Percentiles rank a stretch among this genome's conserved stretches.
Evolutionary conservation across 192 early-diverging fungal genomes (phyloP).

Genomic region (Coemansia sp.): DNA sequence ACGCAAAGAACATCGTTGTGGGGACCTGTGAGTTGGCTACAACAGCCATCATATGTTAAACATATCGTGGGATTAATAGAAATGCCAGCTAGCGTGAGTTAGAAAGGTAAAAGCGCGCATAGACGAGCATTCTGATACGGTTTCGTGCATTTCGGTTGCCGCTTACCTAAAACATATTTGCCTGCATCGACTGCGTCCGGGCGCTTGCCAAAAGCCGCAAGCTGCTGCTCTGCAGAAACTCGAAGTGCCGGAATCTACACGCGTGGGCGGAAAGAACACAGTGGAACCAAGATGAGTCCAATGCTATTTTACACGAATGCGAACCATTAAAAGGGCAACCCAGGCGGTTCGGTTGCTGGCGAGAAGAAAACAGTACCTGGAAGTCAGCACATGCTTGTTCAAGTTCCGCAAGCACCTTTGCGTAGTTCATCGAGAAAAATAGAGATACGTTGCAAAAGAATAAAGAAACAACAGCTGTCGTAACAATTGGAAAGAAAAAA

Average conservation of each 20-base stretch:
- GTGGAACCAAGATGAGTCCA: not conserved
- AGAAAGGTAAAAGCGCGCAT: no score
- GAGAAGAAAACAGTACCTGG: conserved; percentile 26
- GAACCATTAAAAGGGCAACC: not conserved
- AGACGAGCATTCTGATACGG: no score
- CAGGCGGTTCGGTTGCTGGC: not conserved
- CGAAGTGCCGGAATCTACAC: conserved; percentile 45
- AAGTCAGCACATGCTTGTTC: conserved; percentile 54
- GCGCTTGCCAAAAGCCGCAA: conserved; percentile 49
- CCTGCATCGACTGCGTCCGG: conserved; percentile 45
- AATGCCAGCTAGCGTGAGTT: not conserved
- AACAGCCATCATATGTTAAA: not conserved
- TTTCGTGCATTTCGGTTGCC: not conserved
- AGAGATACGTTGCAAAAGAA: not conserved
- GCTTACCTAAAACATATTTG: conserved; percentile 46
- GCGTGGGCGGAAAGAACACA: not conserved
- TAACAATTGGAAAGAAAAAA: not conserved
- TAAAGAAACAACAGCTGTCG: not conserved
- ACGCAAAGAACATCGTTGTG: conserved; percentile 53
- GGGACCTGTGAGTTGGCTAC: conserved; percentile 43
- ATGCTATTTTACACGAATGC: not conserved
- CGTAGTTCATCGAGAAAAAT: conserved; percentile 31
- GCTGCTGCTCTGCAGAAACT: conserved; percentile 35
- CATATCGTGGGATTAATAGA: not conserved
- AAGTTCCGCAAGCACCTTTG: conserved; percentile 28